phyloP scores from a whole-genome alignment of 1,139 yeast species.

The Spathaspora sp. region DNA sequence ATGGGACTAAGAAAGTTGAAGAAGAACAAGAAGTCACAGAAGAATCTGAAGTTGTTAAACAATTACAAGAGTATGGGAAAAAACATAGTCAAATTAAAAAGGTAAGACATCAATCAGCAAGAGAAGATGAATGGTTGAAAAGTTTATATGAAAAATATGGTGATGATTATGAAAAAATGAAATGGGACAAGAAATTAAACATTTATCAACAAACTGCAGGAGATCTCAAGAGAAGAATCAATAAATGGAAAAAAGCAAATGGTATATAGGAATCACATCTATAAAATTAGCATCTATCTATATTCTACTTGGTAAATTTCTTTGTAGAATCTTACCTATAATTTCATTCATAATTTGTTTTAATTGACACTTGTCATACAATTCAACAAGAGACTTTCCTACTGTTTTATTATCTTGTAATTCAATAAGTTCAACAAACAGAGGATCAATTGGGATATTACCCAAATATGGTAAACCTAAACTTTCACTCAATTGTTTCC shows the following conservation, averaged over 20 bases:
- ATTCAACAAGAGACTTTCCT: slow-evolving; percentile 28
- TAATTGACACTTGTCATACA: slow-evolving; percentile 37
- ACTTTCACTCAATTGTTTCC: slow-evolving; percentile 62
- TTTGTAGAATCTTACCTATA: slow-evolving; percentile 43
- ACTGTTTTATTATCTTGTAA: slow-evolving; percentile 32
- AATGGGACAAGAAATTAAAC: slow-evolving; percentile 85
- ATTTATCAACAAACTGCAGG: slow-evolving; percentile 84
- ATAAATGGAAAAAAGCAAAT: slow-evolving; percentile 61
- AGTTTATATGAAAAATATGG: slow-evolving; percentile 75
- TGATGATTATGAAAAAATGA: slow-evolving; percentile 85
- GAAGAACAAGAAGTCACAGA: slow-evolving; percentile 27
- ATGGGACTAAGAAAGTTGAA: slow-evolving; percentile 43
- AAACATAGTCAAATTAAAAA: slow-evolving; percentile 44
- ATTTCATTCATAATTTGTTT: slow-evolving; percentile 53
- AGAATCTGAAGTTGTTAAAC: slow-evolving; percentile 54
- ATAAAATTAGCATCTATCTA: slow-evolving; percentile 5
- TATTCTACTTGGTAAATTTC: slow-evolving; percentile 34
- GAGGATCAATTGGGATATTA: slow-evolving; percentile 89
- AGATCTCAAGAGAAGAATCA: slow-evolving; percentile 67
- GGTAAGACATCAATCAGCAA: slow-evolving; percentile 61
- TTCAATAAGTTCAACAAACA: slow-evolving; percentile 83
- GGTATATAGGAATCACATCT: slow-evolving; percentile 6
- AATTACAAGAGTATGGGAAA: slow-evolving; percentile 67
- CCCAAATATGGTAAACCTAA: slow-evolving; percentile 73
- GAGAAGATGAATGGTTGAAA: slow-evolving; percentile 76